Evolutionary conservation across 2,329 filamentous ascomycete genomes (phyloP), one percentile per base, ranked within the genome.

Genomic region (Ophiostoma ulmi): DNA sequence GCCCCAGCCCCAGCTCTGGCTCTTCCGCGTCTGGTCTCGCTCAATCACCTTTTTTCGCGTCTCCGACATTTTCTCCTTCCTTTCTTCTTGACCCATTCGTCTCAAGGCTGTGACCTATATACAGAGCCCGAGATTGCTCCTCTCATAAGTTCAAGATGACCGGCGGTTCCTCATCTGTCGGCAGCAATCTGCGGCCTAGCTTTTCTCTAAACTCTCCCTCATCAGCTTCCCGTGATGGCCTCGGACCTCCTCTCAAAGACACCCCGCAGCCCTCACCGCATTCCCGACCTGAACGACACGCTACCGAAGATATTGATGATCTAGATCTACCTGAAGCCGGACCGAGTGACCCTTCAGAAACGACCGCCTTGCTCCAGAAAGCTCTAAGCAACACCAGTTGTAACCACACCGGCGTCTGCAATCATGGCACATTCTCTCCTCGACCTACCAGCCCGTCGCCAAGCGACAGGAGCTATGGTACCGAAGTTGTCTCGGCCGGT

Each of bases 381-480:
- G 72, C 78, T 68, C 74, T 79, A 58, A 74, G 80, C 71, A 76
- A 78, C 70, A 74, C 75, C 70, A 79, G 81, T 52, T 78, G 75
- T 41, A 79, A 78, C 5, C 83, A 85, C 74, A 79, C 82, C 11
- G 84, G 83, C 26, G 78, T 79, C 69, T 92, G 89, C 81, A 84
- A 86, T 75, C 90, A 95, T 80, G 92, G 91, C 75, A 91, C 91
- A 20, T 92, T 94, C 76, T 93, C 91, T 63, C 90, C 91, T 1
- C 82, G 88, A 52, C 85, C 90, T 0, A 81, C 80, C 65, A 87
- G 85, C 68, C 83, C 84, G 4, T 74, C 78, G 10, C 76, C 78
- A 44, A 81, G 79, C 64, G 77, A 77, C 52, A 73, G 75, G 20
- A 76, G 77, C 71, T 76, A 75, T 39, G 77, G 74, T 31, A 78